phyloP scores from a whole-genome alignment of 768 basidiomycete genomes.

The Pulveroboletus sp. region DNA sequence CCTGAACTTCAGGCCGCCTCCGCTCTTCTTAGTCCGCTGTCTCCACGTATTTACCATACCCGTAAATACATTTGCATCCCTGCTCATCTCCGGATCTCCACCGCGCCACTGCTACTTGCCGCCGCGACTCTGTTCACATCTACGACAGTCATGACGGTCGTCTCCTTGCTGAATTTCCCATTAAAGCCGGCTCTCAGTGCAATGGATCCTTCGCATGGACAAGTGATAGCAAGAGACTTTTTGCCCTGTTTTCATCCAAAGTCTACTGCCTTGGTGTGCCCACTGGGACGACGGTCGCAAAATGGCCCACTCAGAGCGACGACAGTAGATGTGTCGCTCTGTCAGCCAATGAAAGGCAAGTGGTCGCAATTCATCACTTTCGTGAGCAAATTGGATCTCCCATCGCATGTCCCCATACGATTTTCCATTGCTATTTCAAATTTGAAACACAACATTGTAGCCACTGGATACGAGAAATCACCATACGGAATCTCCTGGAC shows the following conservation, averaged over 20 bases:
- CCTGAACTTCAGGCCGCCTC: too few relatives aligned
- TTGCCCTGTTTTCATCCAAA: neutral
- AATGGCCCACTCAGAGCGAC: neutral
- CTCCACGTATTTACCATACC: too few relatives aligned
- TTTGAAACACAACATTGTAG: neutral
- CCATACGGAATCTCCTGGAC: neutral
- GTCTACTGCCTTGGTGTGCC: neutral
- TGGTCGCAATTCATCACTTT: neutral
- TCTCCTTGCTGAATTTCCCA: neutral
- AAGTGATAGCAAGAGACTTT: neutral
- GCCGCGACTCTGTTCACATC: too few relatives aligned
- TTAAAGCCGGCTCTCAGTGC: neutral
- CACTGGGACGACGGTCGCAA: neutral
- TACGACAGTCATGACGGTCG: too few relatives aligned
- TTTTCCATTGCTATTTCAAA: neutral
- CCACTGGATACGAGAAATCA: neutral
- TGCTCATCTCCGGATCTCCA: too few relatives aligned
- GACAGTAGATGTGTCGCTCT: neutral
- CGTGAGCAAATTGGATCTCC: neutral
- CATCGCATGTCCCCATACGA: neutral
- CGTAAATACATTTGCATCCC: too few relatives aligned
- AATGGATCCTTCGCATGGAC: neutral
- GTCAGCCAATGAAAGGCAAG: neutral
- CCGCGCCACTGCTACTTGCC: too few relatives aligned
- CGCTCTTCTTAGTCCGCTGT: too few relatives aligned